phyloP scores from a whole-genome alignment of 202 grass and related monocot genomes.

The Schoenoplectus triqueter region DNA sequence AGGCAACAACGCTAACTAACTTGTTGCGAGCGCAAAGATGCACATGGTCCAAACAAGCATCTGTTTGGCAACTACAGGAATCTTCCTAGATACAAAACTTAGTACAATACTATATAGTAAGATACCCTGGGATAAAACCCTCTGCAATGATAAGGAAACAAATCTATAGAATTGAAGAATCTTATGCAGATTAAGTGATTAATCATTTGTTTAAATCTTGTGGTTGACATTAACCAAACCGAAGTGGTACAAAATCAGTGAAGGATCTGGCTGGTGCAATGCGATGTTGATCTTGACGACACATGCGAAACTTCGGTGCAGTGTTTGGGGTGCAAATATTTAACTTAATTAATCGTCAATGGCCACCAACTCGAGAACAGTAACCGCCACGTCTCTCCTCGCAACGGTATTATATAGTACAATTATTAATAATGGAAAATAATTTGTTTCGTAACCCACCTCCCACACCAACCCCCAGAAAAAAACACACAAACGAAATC shows the following conservation, averaged over 20 bases:
- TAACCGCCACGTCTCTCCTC: not conserved
- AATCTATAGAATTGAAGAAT: not conserved
- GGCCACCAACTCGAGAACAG: not conserved
- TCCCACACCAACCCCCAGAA: no score
- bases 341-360: conserved; percentile 29
- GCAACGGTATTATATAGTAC: conserved; percentile 1
- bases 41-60: conserved; percentile 30
- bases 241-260: not conserved
- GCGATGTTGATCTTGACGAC: conserved; percentile 9
- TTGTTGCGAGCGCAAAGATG: not conserved
- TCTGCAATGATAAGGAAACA: conserved; percentile 21
- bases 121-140: not conserved
- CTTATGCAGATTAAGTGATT: not conserved
- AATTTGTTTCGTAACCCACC: not conserved
- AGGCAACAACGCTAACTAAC: conserved; percentile 17
- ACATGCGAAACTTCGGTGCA: conserved; percentile 10
- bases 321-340: not conserved
- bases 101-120: conserved; percentile 8
- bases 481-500: no score
- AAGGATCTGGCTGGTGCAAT: conserved; percentile 14
- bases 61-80: conserved; percentile 16
- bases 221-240: conserved; percentile 1
- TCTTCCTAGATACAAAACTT: conserved; percentile 28
- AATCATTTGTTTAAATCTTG: not conserved
- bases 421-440: not conserved